Conservation (phyloP, 2,329 filamentous ascomycete species). For the Xylariaceae sp. region DNA sequence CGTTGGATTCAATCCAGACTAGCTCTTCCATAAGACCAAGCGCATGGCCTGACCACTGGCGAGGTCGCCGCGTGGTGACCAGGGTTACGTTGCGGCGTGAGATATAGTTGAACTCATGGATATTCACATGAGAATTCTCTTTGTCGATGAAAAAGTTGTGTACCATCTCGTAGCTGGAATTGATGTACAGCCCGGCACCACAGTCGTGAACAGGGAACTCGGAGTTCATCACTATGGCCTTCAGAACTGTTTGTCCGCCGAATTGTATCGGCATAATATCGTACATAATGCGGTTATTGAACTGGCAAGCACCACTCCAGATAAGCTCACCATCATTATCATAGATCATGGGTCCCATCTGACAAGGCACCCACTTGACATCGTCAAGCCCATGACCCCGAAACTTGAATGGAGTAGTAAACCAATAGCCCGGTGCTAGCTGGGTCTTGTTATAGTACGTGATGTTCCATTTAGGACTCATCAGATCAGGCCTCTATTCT, state of each 20-base stretch:
- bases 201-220: slow-evolving; percentile 10
- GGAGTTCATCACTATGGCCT: slow-evolving; percentile 32
- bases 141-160: slow-evolving; percentile 16
- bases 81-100: slow-evolving; percentile 5
- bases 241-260: not conserved
- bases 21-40: slow-evolving; percentile 17
- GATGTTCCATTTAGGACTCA: slow-evolving; percentile 1
- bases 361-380: slow-evolving; percentile 1
- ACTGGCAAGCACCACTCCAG: slow-evolving; percentile 6
- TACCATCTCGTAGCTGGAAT: slow-evolving; percentile 11
- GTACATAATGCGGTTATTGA: slow-evolving; percentile 5
- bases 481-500: slow-evolving; percentile 1
- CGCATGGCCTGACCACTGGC: slow-evolving; percentile 3
- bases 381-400: not conserved
- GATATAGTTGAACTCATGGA: slow-evolving; percentile 17
- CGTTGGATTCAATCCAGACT: slow-evolving; percentile 17
- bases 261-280: not conserved
- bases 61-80: slow-evolving; percentile 6
- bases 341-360: slow-evolving; percentile 4
- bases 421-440: slow-evolving; percentile 1
- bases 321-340: slow-evolving; percentile 2
- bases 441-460: not conserved
- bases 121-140: slow-evolving; percentile 11
- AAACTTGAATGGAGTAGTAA: slow-evolving; percentile 1
- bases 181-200: not conserved